Conservation (phyloP, 73 alveolate species). For the Paramecium bursaria region DNA sequence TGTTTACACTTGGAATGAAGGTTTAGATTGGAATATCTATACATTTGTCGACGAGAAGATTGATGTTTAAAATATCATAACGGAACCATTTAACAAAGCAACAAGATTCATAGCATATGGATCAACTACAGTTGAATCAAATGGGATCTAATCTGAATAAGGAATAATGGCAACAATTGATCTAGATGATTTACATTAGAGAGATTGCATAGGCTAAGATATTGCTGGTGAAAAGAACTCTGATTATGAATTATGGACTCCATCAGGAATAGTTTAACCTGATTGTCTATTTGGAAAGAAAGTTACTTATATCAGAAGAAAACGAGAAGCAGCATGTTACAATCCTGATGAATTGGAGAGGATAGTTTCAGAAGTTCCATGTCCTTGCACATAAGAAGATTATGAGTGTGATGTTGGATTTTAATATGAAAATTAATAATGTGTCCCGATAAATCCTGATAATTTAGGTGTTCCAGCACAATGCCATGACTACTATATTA, state of each 20-base stretch:
- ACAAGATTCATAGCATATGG: conserved; percentile 91
- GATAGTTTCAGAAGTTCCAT: conserved; percentile 71
- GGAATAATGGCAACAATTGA: conserved; percentile 86
- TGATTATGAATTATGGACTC: conserved; percentile 94
- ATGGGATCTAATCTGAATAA: conserved; percentile 60
- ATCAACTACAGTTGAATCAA: conserved; percentile 21
- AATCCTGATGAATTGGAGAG: conserved; percentile 85
- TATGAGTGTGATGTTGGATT: conserved; percentile 95
- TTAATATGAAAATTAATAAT: conserved; percentile 68
- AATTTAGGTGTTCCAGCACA: conserved; percentile 53
- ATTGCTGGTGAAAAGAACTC: conserved; percentile 82
- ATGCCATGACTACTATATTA: conserved; percentile 74
- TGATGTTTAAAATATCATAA: conserved; percentile 82
- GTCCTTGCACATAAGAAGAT: conserved; percentile 94
- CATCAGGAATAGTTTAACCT: conserved; percentile 83
- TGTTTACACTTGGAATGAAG: conserved; percentile 81
- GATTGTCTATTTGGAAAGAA: conserved; percentile 86
- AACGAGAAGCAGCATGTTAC: conserved; percentile 82
- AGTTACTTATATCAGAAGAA: conserved; percentile 84
- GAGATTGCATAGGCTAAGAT: conserved; percentile 86
- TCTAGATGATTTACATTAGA: conserved; percentile 86
- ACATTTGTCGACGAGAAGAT: conserved; percentile 72
- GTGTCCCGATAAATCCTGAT: conserved; percentile 49
- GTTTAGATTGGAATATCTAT: conserved; percentile 76
- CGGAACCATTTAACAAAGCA: conserved; percentile 86